Evolutionary conservation across 257 asterid species (phyloP).

Genomic region (Nicotiana attenuata): DNA sequence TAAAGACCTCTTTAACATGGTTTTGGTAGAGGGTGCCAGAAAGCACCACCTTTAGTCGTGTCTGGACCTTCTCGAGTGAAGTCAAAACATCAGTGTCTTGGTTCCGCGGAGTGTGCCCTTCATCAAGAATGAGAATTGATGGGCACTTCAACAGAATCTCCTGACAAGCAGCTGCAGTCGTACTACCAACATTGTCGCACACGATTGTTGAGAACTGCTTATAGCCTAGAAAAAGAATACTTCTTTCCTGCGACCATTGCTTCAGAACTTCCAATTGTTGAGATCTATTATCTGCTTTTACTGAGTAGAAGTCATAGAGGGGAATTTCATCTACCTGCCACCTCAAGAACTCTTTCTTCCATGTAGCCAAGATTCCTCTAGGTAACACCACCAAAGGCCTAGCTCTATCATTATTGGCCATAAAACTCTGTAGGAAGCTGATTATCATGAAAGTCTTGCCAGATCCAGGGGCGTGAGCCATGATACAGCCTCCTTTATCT

Average conservation of each 20-base stretch:
- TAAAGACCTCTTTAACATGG: constrained; percentile 92
- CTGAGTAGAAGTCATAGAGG: constrained; percentile 76
- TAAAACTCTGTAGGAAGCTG: constrained; percentile 91
- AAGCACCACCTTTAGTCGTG: constrained; percentile 82
- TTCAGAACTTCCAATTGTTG: constrained; percentile 86
- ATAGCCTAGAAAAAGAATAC: constrained; percentile 80
- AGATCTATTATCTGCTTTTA: constrained; percentile 75
- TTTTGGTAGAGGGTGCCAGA: constrained; percentile 95
- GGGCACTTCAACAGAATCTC: constrained; percentile 62
- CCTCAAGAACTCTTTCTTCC: constrained; percentile 79
- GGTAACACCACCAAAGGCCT: constrained; percentile 96
- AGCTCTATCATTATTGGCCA: constrained; percentile 86
- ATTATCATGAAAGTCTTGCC: constrained; percentile 97
- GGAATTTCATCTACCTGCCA: constrained; percentile 95
- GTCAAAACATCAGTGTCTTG: constrained; percentile 86
- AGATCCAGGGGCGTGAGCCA: constrained; percentile 99
- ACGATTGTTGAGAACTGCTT: constrained; percentile 81
- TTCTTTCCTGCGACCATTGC: constrained; percentile 65
- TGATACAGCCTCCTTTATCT: constrained; percentile 89
- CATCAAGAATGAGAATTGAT: constrained; percentile 75
- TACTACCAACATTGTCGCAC: constrained; percentile 49
- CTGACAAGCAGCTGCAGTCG: constrained; percentile 56
- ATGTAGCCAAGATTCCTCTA: constrained; percentile 71
- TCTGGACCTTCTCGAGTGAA: constrained; percentile 84
- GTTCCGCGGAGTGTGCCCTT: constrained; percentile 95